Conservation (phyloP, 345 rosid species). For the Gossypium raimondii region DNA sequence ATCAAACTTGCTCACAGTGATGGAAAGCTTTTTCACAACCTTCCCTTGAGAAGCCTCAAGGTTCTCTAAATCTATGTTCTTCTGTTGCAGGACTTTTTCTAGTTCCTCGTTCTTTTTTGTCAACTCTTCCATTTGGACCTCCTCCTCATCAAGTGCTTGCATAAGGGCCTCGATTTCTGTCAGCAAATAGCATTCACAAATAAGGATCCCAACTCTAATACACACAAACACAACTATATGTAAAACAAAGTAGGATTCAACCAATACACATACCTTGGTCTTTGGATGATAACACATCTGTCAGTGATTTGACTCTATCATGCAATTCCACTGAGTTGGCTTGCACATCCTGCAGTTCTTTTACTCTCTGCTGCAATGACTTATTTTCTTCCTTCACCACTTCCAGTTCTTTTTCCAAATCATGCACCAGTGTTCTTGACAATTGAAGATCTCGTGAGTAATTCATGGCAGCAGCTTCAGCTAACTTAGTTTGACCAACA, state of each 20-base stretch:
- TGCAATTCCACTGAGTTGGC: conserved; percentile 42
- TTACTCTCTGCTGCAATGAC: conserved; percentile 47
- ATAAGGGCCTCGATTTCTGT: conserved; percentile 87
- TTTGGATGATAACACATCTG: conserved; percentile 59
- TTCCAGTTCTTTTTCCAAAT: conserved; percentile 55
- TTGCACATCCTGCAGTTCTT: conserved; percentile 61
- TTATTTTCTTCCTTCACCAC: conserved; percentile 43
- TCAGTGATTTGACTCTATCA: conserved; percentile 49
- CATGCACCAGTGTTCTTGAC: conserved; percentile 40
- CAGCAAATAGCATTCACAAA: conserved; percentile 16
- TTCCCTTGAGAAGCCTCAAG: conserved; percentile 78
- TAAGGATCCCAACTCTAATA: conserved; percentile 5
- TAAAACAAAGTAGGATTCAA: conserved; percentile 17
- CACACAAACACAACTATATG: background rate
- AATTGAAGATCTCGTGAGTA: conserved; percentile 65
- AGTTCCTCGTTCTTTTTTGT: conserved; percentile 54
- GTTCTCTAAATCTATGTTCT: conserved; percentile 61
- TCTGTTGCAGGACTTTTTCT: conserved; percentile 56
- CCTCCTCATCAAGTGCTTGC: conserved; percentile 99
- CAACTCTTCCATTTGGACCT: conserved; percentile 81
- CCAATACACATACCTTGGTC: conserved; percentile 62
- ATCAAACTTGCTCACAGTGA: conserved; percentile 79
- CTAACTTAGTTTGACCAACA: conserved; percentile 82
- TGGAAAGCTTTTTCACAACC: conserved; percentile 75
- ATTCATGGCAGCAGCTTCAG: conserved; percentile 63